Base-by-base conservation (phyloP, 179 eudicot species). In the Heliamphora pulchella region DNA sequence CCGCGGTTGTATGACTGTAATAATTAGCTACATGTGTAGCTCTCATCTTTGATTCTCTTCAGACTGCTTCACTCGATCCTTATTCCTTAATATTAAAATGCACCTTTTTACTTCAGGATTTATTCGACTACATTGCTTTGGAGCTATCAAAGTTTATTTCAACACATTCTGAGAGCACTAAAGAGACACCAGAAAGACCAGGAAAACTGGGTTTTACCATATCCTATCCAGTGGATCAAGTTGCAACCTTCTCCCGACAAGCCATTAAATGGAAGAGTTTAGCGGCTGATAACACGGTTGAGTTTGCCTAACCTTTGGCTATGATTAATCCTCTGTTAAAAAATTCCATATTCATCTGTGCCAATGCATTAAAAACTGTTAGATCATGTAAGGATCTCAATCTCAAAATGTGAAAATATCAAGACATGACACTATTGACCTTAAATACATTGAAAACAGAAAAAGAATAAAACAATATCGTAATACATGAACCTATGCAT, bases 41-140 rank as follows among this genome's bases (percentile, higher is more conserved):
- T 31, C 31, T 31, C 0, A 0, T 31, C 31, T 31, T 31, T 31
- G 31, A 31, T 31, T 31, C 31, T 31, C 31, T 31, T 31, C 31
- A 31, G 31, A 31, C 31, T 31, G 31, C 31, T 31, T 31, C 31
- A 31, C 31, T 31, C 31, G 31, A 31, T 31, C 31, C 31, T 31
- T 31, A 31, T 31, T 31, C 31, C 31, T 31, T 31, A 31, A 31
- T 31, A 31, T 51, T 9, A 5, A 18, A 76, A 76, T 55, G 51
- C 18, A 8, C 3, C 17, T 14, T 46, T 41, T 14, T 75, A 48
- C 20, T 69, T 18, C 87, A 89, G 90, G 89, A 89, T 51, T 41
- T 89, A 58, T 86, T 86, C 77, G 86, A 86, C 62, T 83, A 61
- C 73, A 81, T 89, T 48, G 88, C 90, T 5, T 20, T 85, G n/a